Percentiles rank a stretch among this genome's conserved stretches.
Conservation (phyloP, 257 asterid species). For the Echium plantagineum region DNA sequence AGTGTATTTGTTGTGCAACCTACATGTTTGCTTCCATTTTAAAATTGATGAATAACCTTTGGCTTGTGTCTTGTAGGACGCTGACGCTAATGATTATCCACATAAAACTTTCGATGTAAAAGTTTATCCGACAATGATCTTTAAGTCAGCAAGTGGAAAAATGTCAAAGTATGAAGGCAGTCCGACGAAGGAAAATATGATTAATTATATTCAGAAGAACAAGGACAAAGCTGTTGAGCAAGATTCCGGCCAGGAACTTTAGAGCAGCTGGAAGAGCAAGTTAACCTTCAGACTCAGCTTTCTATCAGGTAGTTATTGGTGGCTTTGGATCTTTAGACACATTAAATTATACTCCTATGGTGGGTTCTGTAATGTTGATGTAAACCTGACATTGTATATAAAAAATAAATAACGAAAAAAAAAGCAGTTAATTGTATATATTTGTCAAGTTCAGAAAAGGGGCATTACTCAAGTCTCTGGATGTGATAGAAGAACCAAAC, state of each 20-base stretch:
- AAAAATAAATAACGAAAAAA: too few relatives aligned
- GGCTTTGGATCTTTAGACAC: too few relatives aligned
- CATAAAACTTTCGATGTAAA: constrained; percentile 44
- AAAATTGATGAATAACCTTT: not conserved
- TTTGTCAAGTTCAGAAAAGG: not conserved
- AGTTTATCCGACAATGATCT: constrained; percentile 79
- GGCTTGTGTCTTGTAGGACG: constrained; percentile 40
- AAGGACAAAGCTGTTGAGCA: constrained; percentile 29
- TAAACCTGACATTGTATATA: too few relatives aligned
- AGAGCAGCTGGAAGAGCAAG: constrained; percentile 20
- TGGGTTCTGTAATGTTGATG: too few relatives aligned
- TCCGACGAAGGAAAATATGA: constrained; percentile 55
- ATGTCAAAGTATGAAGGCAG: constrained; percentile 48
- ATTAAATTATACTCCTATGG: too few relatives aligned
- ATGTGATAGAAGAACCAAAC: constrained; percentile 82
- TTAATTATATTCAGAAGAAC: constrained; percentile 59
- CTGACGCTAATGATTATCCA: constrained; percentile 68
- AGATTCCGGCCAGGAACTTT: constrained; percentile 62
- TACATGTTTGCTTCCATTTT: not conserved
- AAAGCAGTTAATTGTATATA: not conserved
- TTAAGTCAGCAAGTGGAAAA: constrained; percentile 61
- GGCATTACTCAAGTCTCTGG: constrained; percentile 52
- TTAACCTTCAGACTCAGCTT: not conserved
- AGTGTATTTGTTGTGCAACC: not conserved
- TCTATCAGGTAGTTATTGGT: too few relatives aligned